These are phyloP conservation scores for Metarhizium album DNA, from an alignment of 2,329 filamentous ascomycete genomes.

Conservation along the genomic window DNA sequence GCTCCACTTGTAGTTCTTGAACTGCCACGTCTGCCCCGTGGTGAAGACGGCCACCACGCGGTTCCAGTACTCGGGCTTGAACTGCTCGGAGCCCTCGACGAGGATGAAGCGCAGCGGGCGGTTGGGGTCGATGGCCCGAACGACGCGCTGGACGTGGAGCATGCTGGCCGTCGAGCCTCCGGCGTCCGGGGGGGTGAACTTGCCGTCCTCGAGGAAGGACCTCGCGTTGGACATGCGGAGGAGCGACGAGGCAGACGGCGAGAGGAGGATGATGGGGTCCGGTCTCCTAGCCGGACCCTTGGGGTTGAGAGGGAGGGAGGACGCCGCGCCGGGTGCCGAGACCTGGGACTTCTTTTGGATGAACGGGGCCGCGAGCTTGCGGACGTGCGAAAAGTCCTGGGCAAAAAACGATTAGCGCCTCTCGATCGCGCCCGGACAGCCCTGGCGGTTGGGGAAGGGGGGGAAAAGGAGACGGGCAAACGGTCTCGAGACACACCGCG, in stretches of 20 bases:
- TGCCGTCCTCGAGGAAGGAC: slow-evolving; percentile 77
- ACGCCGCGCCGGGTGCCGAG: slow-evolving; percentile 28
- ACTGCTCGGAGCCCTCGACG: slow-evolving; percentile 84
- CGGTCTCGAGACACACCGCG: not conserved
- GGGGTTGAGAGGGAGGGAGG: slow-evolving; percentile 42
- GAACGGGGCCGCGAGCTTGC: slow-evolving; percentile 73
- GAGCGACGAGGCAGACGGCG: slow-evolving; percentile 87
- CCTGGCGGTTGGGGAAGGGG: not conserved
- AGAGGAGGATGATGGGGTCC: slow-evolving; percentile 92
- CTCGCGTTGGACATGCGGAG: slow-evolving; percentile 95
- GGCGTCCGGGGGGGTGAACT: slow-evolving; percentile 67
- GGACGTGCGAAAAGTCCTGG: slow-evolving; percentile 91
- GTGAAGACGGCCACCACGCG: slow-evolving; percentile 95
- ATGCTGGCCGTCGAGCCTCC: slow-evolving; percentile 63
- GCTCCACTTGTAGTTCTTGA: slow-evolving; percentile 96
- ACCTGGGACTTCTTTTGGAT: slow-evolving; percentile 49
- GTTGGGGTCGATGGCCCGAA: slow-evolving; percentile 59
- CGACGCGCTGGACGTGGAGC: slow-evolving; percentile 69
- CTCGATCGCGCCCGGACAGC: not conserved
- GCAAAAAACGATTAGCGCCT: not conserved
- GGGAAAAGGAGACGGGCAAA: too few relatives aligned
- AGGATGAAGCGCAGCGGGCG: slow-evolving; percentile 87
- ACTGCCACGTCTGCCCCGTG: slow-evolving; percentile 96
- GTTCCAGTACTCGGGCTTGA: slow-evolving; percentile 97
- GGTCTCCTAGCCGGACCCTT: slow-evolving; percentile 40